Percentiles rank a stretch among this genome's conserved stretches.
These are phyloP conservation scores for Lichtheimia ramosa DNA, from an alignment of 371 early-diverging fungal species.

Conservation along the genomic window DNA sequence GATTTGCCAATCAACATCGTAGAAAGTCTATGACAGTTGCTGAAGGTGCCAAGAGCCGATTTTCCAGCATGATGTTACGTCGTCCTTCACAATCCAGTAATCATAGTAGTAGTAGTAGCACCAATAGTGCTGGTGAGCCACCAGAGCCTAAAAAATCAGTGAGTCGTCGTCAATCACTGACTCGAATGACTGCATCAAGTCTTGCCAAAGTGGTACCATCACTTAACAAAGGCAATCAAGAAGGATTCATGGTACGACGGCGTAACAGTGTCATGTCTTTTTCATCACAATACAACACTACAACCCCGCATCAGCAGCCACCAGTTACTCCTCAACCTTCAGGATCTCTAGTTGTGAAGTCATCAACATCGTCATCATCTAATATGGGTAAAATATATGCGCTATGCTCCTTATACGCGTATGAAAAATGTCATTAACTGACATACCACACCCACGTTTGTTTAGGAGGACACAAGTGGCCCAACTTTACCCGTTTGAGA, in stretches of 20 bases:
- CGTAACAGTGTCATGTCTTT: constrained; percentile 4
- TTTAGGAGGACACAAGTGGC: not conserved
- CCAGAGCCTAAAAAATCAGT: not conserved
- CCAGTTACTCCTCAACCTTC: constrained; percentile 2
- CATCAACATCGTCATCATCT: constrained; percentile 6
- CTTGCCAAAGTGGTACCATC: constrained; percentile 22
- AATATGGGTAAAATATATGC: constrained; percentile 1
- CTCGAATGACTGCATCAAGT: constrained; percentile 20
- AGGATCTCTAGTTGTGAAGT: constrained; percentile 2
- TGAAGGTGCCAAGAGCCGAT: constrained; percentile 5
- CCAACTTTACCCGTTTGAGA: constrained; percentile 3
- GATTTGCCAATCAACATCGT: not conserved
- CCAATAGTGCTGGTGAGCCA: not conserved
- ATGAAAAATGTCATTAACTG: not conserved
- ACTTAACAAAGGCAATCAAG: constrained; percentile 6
- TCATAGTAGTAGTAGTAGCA: constrained; percentile 5
- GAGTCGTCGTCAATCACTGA: constrained; percentile 16
- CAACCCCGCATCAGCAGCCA: not conserved
- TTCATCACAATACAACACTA: not conserved
- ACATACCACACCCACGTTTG: not conserved
- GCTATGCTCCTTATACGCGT: not conserved
- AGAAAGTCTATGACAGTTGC: not conserved
- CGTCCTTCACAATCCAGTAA: constrained; percentile 13
- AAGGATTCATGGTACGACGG: constrained; percentile 2
- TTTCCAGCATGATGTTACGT: constrained; percentile 10